Percentiles rank a stretch among this genome's conserved stretches.
These are phyloP conservation scores for Mortierella sp. DNA, from an alignment of 371 early-diverging fungal genomes.

Conservation along the genomic window DNA sequence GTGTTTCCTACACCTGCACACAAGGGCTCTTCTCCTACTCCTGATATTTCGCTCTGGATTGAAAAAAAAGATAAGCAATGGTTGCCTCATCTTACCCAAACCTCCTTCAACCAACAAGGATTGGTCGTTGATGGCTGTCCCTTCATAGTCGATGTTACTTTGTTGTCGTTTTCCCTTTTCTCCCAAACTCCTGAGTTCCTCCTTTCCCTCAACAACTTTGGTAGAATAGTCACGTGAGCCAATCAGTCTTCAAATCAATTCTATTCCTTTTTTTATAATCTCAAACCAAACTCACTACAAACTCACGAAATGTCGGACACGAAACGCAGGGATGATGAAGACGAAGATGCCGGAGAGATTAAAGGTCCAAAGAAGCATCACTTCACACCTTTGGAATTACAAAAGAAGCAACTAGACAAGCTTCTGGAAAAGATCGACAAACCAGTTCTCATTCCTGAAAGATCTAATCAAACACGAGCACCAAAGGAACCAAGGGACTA, in stretches of 20 bases:
- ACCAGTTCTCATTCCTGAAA: conserved; percentile 77
- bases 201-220: background rate
- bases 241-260: background rate
- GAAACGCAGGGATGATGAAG: conserved; percentile 14
- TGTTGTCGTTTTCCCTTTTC: background rate
- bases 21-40: background rate
- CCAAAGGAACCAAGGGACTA: conserved; percentile 61
- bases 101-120: background rate
- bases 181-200: background rate
- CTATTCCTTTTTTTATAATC: background rate
- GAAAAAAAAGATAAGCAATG: background rate
- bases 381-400: conserved; percentile 63
- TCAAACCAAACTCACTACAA: background rate
- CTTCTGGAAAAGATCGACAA: conserved; percentile 86
- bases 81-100: too few species aligned
- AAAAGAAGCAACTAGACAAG: conserved; percentile 77
- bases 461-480: conserved; percentile 57
- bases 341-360: conserved; percentile 14
- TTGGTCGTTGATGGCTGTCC: background rate
- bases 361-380: conserved; percentile 56
- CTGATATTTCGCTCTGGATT: background rate
- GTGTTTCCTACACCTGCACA: too few species aligned
- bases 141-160: background rate
- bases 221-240: background rate
- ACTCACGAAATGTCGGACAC: conserved; percentile 4